Evolutionary conservation across 2,329 filamentous ascomycete species (phyloP).

Genomic region (Neopestalotiopsis clavispora): DNA sequence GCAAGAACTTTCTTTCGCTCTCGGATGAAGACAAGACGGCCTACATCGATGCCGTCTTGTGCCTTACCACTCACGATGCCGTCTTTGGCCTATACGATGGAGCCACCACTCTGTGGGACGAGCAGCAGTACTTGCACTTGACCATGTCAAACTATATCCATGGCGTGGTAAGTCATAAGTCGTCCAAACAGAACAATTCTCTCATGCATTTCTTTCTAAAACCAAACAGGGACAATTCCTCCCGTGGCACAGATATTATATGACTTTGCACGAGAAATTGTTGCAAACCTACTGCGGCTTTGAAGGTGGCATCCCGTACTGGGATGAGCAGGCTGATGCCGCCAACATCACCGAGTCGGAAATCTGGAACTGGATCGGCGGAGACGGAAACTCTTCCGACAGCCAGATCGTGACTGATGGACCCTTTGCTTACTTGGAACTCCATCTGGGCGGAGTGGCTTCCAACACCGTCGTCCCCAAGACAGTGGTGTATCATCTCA

Average conservation of each 20-base stretch:
- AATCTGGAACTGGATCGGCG: slow-evolving; percentile 7
- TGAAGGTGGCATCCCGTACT: slow-evolving; percentile 20
- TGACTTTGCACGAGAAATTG: slow-evolving; percentile 19
- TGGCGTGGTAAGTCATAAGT: background rate
- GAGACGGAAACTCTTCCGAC: slow-evolving; percentile 10
- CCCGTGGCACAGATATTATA: slow-evolving; percentile 24
- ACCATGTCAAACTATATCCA: slow-evolving; percentile 13
- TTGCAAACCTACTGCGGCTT: slow-evolving; percentile 24
- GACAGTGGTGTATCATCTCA: slow-evolving; percentile 6
- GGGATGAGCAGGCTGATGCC: slow-evolving; percentile 9
- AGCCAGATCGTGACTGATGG: slow-evolving; percentile 7
- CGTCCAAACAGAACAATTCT: background rate
- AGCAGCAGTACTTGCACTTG: slow-evolving; percentile 14
- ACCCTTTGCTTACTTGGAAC: slow-evolving; percentile 11
- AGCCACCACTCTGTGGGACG: slow-evolving; percentile 13
- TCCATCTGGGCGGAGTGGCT: slow-evolving; percentile 2
- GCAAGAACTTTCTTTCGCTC: slow-evolving; percentile 9
- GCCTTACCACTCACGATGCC: slow-evolving; percentile 7
- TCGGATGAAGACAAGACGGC: background rate
- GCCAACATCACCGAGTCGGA: slow-evolving; percentile 5
- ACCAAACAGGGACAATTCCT: slow-evolving; percentile 28
- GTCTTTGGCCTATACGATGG: slow-evolving; percentile 12
- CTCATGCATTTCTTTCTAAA: background rate
- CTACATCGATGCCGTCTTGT: slow-evolving; percentile 1
- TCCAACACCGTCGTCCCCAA: slow-evolving; percentile 10